These are phyloP conservation scores for Boletus pseudopeckii DNA, from an alignment of 768 basidiomycete species.

Conservation along the genomic window DNA sequence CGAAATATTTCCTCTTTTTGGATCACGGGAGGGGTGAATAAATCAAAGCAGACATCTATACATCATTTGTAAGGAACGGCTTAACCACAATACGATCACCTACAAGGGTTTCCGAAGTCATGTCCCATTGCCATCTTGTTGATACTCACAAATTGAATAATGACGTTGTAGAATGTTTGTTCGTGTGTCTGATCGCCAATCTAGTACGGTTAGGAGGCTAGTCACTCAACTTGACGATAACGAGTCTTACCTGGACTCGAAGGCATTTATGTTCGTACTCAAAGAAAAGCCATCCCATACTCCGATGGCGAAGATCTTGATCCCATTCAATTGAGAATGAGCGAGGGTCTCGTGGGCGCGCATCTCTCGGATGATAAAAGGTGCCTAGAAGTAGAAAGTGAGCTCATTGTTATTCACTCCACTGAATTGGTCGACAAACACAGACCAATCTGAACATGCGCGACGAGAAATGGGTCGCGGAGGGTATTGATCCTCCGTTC, in stretches of 20 bases:
- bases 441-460: conserved; percentile 64
- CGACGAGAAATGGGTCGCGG: conserved; percentile 49
- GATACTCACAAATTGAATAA: conserved; percentile 56
- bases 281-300: conserved; percentile 54
- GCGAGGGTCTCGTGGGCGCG: conserved; percentile 35
- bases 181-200: conserved; percentile 57
- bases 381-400: conserved; percentile 14
- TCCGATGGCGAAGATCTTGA: conserved; percentile 41
- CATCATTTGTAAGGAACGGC: conserved; percentile 8
- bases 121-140: conserved; percentile 57
- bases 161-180: conserved; percentile 46
- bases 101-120: conserved; percentile 63
- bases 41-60: conserved; percentile 66
- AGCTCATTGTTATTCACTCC: not conserved
- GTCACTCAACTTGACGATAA: not conserved
- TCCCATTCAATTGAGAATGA: conserved; percentile 74
- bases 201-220: conserved; percentile 31
- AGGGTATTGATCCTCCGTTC: conserved; percentile 42
- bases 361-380: conserved; percentile 27
- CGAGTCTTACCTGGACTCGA: conserved; percentile 49
- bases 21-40: conserved; percentile 59
- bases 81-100: conserved; percentile 16
- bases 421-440: conserved; percentile 17
- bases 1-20: conserved; percentile 60
- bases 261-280: conserved; percentile 70